Base-by-base conservation (phyloP, 345 rosid species). In the Pseudoturritis turrita region DNA sequence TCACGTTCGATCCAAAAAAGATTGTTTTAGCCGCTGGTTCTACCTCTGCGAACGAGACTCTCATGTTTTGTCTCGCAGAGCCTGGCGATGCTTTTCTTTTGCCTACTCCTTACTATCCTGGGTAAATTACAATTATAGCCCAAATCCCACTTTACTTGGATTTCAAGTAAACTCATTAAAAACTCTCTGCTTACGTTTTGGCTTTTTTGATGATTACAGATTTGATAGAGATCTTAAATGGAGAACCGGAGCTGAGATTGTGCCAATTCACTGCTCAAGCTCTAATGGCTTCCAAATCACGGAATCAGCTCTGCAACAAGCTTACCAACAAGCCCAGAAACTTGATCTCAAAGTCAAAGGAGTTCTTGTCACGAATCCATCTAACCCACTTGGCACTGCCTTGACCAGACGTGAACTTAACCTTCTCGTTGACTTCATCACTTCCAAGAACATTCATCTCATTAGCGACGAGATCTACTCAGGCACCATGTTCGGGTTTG, bases 91-190 rank as follows among this genome's bases (percentile, higher is more conserved):
- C 96, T 49, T 81, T 90, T 67, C 96, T 90, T 39, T 78, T 90
- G 68, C 96, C 96, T 25, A 86, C 88, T 9, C 96, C 96, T 63
- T 89, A 89, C 76, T 89, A 89, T 35, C 93, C 96, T 26, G 96
- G 96, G 96, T 88, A 79, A 67, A 68, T 72, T 56, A 21, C 62
- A 60, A 53, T 36, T 69, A 26, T 39, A 55, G 3, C 64, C 57
- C 67, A 5, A 62, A 14, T 49, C 10, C 70, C 57, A 61, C 74
- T 65, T 80, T 66, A 33, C 72, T 75, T 55, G 55, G 52, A n/a
- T 33, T 14, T 36, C 51, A 82, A 77, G 79, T 29, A 26, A 65
- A 31, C 6, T 51, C 23, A 17, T n/a, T 12, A 37, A 47, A n/a
- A 70, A 11, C 44, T 18, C 1, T 26, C 10, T 35, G 37, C 74